phyloP scores from a whole-genome alignment of 2,329 filamentous ascomycete genomes.

The Sporothrix schenckii region DNA sequence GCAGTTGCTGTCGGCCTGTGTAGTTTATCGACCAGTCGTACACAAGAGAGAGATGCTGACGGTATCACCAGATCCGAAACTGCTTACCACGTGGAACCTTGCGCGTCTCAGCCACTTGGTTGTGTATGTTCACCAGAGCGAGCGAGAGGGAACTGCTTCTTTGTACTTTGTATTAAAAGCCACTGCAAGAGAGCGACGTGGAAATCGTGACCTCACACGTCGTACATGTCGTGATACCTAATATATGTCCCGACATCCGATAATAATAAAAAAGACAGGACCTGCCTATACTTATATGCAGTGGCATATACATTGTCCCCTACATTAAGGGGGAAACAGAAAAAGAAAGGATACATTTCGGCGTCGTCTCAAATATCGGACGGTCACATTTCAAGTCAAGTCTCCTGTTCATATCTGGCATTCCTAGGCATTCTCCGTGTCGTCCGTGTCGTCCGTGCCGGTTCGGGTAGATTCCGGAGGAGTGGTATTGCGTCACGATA shows the following conservation, averaged over 20 bases:
- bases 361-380: not conserved
- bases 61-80: conserved; percentile 1
- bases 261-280: no score
- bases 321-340: not conserved
- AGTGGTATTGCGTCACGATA: conserved; percentile 1
- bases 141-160: not conserved
- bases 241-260: no score
- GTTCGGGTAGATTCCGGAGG: conserved; percentile 14
- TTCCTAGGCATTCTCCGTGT: not conserved
- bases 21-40: not conserved
- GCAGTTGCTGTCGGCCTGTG: not conserved
- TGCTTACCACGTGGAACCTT: not conserved
- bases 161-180: not conserved
- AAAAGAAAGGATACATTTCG: not conserved
- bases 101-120: not conserved
- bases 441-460: not conserved
- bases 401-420: not conserved
- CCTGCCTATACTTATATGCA: no score
- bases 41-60: not conserved
- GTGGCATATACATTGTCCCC: no score
- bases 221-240: no score
- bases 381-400: not conserved
- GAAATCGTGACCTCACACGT: no score
- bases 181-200: no score
- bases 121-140: not conserved